Conservation (phyloP, 2,329 filamentous ascomycete genomes). For the Scopulariopsis brevicaulis region DNA sequence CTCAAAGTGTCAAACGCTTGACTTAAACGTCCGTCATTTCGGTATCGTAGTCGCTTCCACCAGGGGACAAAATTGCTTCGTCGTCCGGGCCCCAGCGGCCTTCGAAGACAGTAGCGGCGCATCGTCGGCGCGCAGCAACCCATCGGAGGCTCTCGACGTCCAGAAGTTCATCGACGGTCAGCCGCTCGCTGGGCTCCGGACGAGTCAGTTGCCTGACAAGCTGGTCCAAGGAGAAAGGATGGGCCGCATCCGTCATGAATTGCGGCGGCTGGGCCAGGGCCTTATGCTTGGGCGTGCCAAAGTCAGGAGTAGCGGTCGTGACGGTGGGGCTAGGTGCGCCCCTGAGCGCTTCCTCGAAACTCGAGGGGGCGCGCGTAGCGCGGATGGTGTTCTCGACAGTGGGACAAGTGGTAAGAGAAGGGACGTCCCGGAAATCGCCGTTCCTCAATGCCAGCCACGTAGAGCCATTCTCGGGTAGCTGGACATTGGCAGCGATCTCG, state of each 20-base stretch:
- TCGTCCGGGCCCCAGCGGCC: constrained; percentile 86
- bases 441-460: constrained; percentile 85
- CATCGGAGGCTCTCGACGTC: constrained; percentile 65
- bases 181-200: constrained; percentile 61
- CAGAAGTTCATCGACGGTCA: constrained; percentile 63
- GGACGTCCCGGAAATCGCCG: constrained; percentile 81
- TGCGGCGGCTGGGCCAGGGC: constrained; percentile 54
- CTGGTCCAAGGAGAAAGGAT: constrained; percentile 68
- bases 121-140: constrained; percentile 65
- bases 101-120: constrained; percentile 90
- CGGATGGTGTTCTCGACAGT: constrained; percentile 43
- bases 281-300: constrained; percentile 35
- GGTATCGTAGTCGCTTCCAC: constrained; percentile 25
- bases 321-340: constrained; percentile 1
- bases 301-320: constrained; percentile 6
- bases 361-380: neutral
- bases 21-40: constrained; percentile 48
- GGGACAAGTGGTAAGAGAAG: constrained; percentile 73
- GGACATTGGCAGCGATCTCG: constrained; percentile 88
- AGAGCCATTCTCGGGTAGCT: constrained; percentile 83
- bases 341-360: neutral
- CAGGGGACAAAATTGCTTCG: constrained; percentile 17
- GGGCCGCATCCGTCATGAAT: constrained; percentile 75
- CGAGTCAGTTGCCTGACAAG: constrained; percentile 84
- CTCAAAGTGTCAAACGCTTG: neutral